Conservation (phyloP, 2,329 filamentous ascomycete genomes). For the Acrocalymma vagum region DNA sequence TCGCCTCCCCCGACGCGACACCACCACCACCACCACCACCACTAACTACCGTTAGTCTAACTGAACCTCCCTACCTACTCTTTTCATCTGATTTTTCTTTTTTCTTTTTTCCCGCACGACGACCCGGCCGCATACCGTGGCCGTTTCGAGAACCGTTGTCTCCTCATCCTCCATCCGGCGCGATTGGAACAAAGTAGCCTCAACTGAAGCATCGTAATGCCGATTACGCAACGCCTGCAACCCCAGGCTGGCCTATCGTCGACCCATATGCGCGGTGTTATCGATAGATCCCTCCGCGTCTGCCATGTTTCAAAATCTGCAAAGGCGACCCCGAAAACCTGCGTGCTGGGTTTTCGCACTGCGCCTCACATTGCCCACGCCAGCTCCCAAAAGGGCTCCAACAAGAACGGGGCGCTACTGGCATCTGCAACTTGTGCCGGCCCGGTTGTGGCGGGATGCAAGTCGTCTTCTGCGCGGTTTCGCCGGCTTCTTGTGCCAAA, state of each 20-base stretch:
- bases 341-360: constrained; percentile 27
- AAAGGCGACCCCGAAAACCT: constrained; percentile 31
- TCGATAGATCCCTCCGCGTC: constrained; percentile 42
- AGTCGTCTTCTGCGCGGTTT: constrained; percentile 19
- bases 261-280: constrained; percentile 35
- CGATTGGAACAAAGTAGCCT: constrained; percentile 37
- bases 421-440: constrained; percentile 21
- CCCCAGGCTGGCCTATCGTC: constrained; percentile 35
- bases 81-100: too few relatives aligned
- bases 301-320: constrained; percentile 43
- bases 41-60: constrained; percentile 22
- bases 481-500: constrained; percentile 16
- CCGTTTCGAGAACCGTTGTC: constrained; percentile 36
- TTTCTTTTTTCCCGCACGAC: too few relatives aligned
- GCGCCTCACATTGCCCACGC: constrained; percentile 34
- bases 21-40: too few relatives aligned
- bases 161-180: constrained; percentile 18
- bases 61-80: too few relatives aligned
- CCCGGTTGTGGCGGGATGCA: constrained; percentile 39
- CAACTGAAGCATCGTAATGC: constrained; percentile 29
- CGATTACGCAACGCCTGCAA: constrained; percentile 32
- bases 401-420: constrained; percentile 30
- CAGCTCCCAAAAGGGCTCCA: constrained; percentile 8
- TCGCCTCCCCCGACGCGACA: constrained; percentile 29
- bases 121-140: constrained; percentile 19